These are phyloP conservation scores for Flaveria ramosissima DNA, from an alignment of 129 eudicot genomes.

Conservation along the genomic window DNA sequence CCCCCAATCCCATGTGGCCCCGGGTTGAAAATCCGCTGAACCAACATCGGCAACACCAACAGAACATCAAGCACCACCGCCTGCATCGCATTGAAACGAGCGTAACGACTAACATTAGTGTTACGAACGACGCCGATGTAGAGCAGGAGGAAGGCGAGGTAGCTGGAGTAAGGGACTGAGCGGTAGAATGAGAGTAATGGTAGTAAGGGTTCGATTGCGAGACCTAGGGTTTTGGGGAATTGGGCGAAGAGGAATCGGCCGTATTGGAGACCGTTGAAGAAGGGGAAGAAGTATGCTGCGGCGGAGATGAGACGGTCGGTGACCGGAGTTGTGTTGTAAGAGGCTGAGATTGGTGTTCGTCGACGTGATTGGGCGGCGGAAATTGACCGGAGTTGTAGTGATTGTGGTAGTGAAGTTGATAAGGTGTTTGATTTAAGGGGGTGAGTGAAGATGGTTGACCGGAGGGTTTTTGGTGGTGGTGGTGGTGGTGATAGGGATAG, in stretches of 20 bases:
- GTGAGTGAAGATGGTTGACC: constrained; percentile 16
- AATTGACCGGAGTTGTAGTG: constrained; percentile 13
- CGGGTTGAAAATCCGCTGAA: constrained; percentile 63
- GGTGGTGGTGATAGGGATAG: constrained; percentile 42
- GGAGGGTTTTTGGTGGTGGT: constrained; percentile 28
- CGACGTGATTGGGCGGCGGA: constrained; percentile 24
- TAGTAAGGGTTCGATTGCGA: constrained; percentile 57
- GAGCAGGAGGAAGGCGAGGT: constrained; percentile 59
- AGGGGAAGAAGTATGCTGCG: constrained; percentile 80
- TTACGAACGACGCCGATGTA: constrained; percentile 77
- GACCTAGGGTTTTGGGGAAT: constrained; percentile 60
- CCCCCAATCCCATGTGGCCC: constrained; percentile 67
- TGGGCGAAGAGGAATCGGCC: constrained; percentile 83
- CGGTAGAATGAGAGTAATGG: constrained; percentile 71
- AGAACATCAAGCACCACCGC: constrained; percentile 84
- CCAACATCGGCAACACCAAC: constrained; percentile 62
- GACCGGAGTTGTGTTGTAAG: constrained; percentile 71
- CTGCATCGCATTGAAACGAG: constrained; percentile 87
- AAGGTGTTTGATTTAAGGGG: constrained; percentile 29
- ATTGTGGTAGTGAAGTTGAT: constrained; percentile 14
- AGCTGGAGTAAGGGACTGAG: constrained; percentile 76
- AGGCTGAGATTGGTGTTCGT: constrained; percentile 36
- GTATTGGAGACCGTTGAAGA: constrained; percentile 91
- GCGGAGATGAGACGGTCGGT: constrained; percentile 88
- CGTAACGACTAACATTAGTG: constrained; percentile 56